Percentiles rank a stretch among this genome's conserved stretches.
phyloP scores from a whole-genome alignment of 495 filamentous ascomycete genomes.

The Niebla homalea region DNA sequence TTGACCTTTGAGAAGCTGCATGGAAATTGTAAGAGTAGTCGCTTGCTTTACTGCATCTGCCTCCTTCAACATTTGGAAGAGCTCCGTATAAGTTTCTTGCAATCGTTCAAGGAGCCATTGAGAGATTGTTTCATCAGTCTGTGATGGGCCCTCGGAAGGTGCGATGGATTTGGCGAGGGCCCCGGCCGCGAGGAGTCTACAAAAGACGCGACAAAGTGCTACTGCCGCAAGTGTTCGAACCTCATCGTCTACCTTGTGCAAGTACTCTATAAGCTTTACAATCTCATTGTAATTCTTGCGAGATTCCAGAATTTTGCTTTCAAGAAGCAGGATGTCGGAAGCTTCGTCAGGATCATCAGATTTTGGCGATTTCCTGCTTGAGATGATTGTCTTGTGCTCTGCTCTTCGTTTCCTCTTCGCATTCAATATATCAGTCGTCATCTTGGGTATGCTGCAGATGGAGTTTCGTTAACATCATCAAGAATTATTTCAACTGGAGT shows the following conservation, averaged over 20 bases:
- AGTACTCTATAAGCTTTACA: slow-evolving; percentile 46
- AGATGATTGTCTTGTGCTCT: too few species aligned
- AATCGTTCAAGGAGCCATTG: slow-evolving; percentile 68
- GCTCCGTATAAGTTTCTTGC: slow-evolving; percentile 46
- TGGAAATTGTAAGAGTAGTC: slow-evolving; percentile 59
- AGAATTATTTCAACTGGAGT: too few species aligned
- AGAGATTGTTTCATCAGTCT: slow-evolving; percentile 36
- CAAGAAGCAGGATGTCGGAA: slow-evolving; percentile 49
- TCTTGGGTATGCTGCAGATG: too few species aligned
- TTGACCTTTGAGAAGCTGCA: slow-evolving; percentile 74
- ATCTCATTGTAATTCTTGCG: slow-evolving; percentile 91
- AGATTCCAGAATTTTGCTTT: slow-evolving; percentile 67
- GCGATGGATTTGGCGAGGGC: slow-evolving; percentile 48
- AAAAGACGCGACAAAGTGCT: slow-evolving; percentile 80
- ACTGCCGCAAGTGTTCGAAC: slow-evolving; percentile 49
- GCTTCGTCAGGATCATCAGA: too few species aligned
- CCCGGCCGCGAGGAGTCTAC: slow-evolving; percentile 65
- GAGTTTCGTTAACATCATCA: too few species aligned
- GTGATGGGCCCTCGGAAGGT: slow-evolving; percentile 46
- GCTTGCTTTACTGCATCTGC: slow-evolving; percentile 33
- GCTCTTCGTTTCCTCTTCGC: too few species aligned
- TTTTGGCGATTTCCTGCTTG: too few species aligned
- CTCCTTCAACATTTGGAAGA: slow-evolving; percentile 41
- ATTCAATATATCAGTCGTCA: too few species aligned
- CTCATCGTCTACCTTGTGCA: slow-evolving; percentile 30